Evolutionary conservation across 306 rosid genomes (phyloP), one percentile per base, ranked within the genome.

Genomic region (Sesbania bispinosa): DNA sequence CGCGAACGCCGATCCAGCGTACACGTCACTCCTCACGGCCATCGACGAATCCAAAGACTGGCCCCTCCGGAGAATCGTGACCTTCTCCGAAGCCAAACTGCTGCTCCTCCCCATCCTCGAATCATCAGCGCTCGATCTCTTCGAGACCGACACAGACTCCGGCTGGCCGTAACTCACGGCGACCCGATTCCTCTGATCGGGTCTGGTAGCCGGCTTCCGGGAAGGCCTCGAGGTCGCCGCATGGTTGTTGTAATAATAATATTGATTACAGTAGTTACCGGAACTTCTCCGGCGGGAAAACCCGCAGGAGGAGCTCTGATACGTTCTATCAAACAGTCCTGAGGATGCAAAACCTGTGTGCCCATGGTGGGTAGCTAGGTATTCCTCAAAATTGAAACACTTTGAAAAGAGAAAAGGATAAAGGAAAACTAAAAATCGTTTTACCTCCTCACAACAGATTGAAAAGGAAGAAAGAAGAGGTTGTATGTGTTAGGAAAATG

Each of bases 1-100:
- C 36, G 85, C 75, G 38, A 84, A 90, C 52, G 92, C 90, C 9
- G 97, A 88, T 73, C 98, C 98, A 15, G 98, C 98, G 77, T 94
- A 94, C 32, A 87, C 47, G 20, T 83, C 85, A 54, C 62, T 16
- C 36, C 54, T 85, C 29, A 73, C 68, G 9, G 77, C 86, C 35
- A 53, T 62, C 6, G 53, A 62, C 10, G 92, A 89, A 64, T 92
- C 95, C 2, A 87, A 74, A 80, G 94, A 89, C 72, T 90, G 80
- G 0, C 97, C 97, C 10, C 97, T 80, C 47, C 97, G 85, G 72
- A 94, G 81, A 32, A 87, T 85, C 54, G 86, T 85, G 5, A 86
- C 93, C 69, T 87, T 89, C 75, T 90, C 97, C 79, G 62, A 52
- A 52, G 26, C 41, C 18, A 18, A 30, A 7, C 81, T 65, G 55